Evolutionary conservation across 148 eudicot genomes (phyloP), one percentile per base, ranked within the genome.

Genomic region (Drosera capensis): DNA sequence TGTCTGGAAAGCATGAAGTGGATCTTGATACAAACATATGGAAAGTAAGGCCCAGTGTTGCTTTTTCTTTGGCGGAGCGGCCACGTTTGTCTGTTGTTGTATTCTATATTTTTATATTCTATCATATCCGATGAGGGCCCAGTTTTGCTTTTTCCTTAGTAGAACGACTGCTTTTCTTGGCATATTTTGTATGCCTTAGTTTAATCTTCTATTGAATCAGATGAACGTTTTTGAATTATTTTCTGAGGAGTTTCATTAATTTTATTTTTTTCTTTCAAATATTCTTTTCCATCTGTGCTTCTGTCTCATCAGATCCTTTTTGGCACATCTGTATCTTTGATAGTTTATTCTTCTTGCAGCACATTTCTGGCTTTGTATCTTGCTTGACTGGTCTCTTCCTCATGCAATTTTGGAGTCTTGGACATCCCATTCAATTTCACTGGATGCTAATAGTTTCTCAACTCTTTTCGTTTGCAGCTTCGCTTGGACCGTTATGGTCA

Each of bases 1-100:
- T 92, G 95, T 92, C 99, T 9, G 99, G 99, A 56, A 92, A 92
- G 75, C 99, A 92, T 58, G 99, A 92, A 71, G 99, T 92, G 61
- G 99, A 92, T 70, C 82, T 92, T 49, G 95, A 86, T 66, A 92
- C 99, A 45, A 92, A 72, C 51, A 81, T 92, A 54, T 92, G 99
- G 99, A 92, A 92, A 65, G 99, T 85, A 72, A 55, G 87, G 36
- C 19, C 7, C n/a, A n/a, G 43, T 25, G 15, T 38, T 30, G 34
- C 34, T n/a, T 56, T 40, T 28, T 23, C 12, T 36, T 40, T 14
- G 51, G 23, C n/a, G n/a, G n/a, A n/a, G n/a, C n/a, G n/a, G n/a
- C n/a, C n/a, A n/a, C n/a, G n/a, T n/a, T n/a, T n/a, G n/a, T n/a
- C n/a, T n/a, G n/a, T n/a, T n/a, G n/a, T n/a, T n/a, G n/a, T n/a